Base-by-base conservation (phyloP, 352 stramenopile genomes). In the Phytopythium aichiense region DNA sequence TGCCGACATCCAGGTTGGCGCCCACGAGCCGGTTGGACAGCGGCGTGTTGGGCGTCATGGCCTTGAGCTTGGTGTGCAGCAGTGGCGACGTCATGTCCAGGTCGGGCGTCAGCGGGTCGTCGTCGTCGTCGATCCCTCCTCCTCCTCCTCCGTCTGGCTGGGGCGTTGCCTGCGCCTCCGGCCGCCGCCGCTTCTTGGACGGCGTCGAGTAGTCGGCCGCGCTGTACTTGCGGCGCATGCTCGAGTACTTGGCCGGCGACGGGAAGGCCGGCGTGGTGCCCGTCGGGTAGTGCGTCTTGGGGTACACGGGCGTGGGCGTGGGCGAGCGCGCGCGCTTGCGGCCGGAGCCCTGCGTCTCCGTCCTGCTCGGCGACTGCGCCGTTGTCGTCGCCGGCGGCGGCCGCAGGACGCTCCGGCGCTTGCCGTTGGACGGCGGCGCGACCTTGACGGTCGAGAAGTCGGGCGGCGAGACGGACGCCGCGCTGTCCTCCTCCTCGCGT, bases 1-100 rank as follows among this genome's bases (percentile, higher is more conserved):
- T 91, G 31, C 84, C 84, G 46, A 91, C 72, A 52, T 93, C 77
- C 18, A 90, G 60, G 33, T 76, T 89, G 7, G 84, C 86, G n/a
- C 84, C 86, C 2, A 92, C 86, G 3, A 95, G 71, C 2, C 86
- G 82, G 61, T 95, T 95, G 12, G 86, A 95, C 16, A 95, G 64
- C 57, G 87, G 87, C 7, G 87, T 95, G 56, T 90, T 82, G 20
- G 84, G 84, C 7, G 82, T 93, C 82, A 95, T 91, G 7, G 78
- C 87, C 61, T 91, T 92, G 12, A 95, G 72, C 61, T 89, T 78
- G 2, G 87, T 95, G 11, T 78, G 79, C 35, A 95, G 66, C 54
- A 95, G 68, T 2, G 87, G 87, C 20, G 87, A 95, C n/a, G 77
- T 68, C 71, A 94, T 71, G 58, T 86, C 77, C 18, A 92, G 82